Evolutionary conservation across 257 asterid species (phyloP).

Genomic region (Gentiana macrophylla): DNA sequence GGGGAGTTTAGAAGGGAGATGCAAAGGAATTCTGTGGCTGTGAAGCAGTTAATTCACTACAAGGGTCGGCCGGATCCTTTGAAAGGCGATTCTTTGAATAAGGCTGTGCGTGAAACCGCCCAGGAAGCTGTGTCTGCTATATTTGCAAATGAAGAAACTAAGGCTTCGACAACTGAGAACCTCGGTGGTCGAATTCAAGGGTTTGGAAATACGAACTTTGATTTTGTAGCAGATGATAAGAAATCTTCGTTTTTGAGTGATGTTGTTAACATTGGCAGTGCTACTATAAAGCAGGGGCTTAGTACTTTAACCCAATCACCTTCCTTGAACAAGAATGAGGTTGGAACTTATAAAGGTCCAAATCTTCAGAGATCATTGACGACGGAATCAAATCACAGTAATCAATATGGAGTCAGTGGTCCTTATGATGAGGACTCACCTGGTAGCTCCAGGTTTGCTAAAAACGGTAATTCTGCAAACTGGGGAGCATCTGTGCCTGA

Average conservation of each 20-base stretch:
- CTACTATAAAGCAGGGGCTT: conserved; percentile 82
- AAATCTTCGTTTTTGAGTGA: conserved; percentile 59
- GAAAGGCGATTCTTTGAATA: conserved; percentile 88
- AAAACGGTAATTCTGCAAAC: conserved; percentile 52
- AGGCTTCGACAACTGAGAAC: conserved; percentile 52
- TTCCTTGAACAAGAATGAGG: conserved; percentile 57
- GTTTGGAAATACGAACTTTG: conserved; percentile 73
- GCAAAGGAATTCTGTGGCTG: conserved; percentile 87
- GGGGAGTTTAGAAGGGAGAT: conserved; percentile 91
- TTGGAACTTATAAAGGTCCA: conserved; percentile 77
- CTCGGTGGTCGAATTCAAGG: conserved; percentile 94
- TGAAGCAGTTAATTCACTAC: conserved; percentile 88
- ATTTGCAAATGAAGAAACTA: conserved; percentile 71
- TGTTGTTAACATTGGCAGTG: conserved; percentile 89
- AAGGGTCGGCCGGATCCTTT: conserved; percentile 88
- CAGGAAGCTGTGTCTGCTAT: conserved; percentile 87
- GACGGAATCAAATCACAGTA: conserved; percentile 44
- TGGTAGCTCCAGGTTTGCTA: conserved; percentile 38
- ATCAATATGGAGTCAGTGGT: conserved; percentile 37
- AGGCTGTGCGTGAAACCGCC: conserved; percentile 94
- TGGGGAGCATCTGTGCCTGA: conserved; percentile 59
- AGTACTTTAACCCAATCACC: conserved; percentile 69
- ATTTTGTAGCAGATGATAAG: conserved; percentile 67
- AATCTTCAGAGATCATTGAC: conserved; percentile 84
- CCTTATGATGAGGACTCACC: conserved; percentile 7